Evolutionary conservation across 2,329 filamentous ascomycete genomes (phyloP).

Genomic region (Albophoma yamanashiensis): DNA sequence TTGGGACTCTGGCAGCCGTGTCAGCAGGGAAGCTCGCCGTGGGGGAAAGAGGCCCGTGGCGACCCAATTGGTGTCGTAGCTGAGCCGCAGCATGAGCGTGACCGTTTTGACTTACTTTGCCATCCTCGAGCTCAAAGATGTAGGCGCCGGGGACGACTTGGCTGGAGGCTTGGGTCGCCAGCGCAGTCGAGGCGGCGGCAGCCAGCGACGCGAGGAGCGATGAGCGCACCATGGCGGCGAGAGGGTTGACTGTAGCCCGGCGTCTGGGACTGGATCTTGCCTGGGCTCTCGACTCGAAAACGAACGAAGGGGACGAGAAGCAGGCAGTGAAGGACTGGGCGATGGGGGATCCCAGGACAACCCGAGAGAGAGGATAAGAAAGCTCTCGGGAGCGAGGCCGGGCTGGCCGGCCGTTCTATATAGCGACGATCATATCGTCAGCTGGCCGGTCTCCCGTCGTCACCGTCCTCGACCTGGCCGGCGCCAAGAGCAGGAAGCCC

Average conservation of each 20-base stretch:
- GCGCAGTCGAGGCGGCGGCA: constrained; percentile 6
- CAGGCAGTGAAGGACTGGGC: not conserved
- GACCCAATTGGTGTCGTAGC: not conserved
- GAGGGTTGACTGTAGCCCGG: not conserved
- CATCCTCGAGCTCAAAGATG: constrained; percentile 10
- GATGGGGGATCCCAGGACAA: not conserved
- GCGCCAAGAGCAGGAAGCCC: not conserved
- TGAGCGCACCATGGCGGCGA: constrained; percentile 7
- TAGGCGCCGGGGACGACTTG: constrained; percentile 9
- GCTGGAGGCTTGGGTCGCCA: constrained; percentile 1
- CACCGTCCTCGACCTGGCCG: not conserved
- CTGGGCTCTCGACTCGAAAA: not conserved
- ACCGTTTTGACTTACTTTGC: constrained; percentile 7
- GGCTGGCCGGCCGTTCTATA: not conserved
- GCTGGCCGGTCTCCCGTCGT: not conserved
- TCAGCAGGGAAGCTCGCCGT: not conserved
- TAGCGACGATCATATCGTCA: not conserved
- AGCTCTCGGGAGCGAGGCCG: not conserved
- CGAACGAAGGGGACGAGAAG: not conserved
- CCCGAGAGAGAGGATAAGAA: not conserved
- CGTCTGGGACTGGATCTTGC: not conserved
- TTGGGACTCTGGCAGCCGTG: constrained; percentile 10
- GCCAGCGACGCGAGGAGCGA: constrained; percentile 7
- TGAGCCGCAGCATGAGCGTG: not conserved
- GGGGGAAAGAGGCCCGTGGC: not conserved